Conservation (phyloP, 768 basidiomycete genomes). For the Suillus ampliporus region DNA sequence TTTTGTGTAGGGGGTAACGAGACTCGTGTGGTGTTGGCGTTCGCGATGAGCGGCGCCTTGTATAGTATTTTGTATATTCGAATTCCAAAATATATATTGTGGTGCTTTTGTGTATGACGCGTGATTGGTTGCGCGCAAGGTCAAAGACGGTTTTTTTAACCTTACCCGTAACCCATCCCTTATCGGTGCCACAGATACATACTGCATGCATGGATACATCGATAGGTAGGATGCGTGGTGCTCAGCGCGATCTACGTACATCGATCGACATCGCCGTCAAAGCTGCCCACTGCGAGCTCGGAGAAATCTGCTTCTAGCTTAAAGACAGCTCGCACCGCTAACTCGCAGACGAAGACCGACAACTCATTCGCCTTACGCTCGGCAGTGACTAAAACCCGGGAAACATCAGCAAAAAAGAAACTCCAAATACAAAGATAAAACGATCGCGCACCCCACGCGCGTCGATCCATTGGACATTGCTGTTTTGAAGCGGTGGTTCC, state of each 20-base stretch:
- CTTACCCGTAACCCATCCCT: too few species aligned
- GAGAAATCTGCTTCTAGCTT: too few species aligned
- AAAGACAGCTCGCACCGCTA: neutral
- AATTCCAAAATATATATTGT: constrained; percentile 10
- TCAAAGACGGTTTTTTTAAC: too few species aligned
- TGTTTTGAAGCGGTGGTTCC: constrained; percentile 87
- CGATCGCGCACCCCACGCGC: constrained; percentile 82
- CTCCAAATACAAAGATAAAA: too few species aligned
- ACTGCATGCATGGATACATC: too few species aligned
- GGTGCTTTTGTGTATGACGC: neutral
- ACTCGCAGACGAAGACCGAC: neutral
- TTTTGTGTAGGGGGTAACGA: constrained; percentile 9
- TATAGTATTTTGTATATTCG: constrained; percentile 34
- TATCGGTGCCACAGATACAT: too few species aligned
- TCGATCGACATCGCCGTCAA: too few species aligned
- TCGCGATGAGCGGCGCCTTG: constrained; percentile 17
- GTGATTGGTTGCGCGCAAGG: too few species aligned
- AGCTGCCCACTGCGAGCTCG: too few species aligned
- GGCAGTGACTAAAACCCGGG: constrained; percentile 45
- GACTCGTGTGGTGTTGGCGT: too few species aligned
- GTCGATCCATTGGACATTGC: constrained; percentile 96
- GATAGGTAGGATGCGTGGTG: too few species aligned
- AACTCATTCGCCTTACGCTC: constrained; percentile 51
- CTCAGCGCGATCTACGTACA: too few species aligned
- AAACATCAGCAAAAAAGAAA: neutral